Evolutionary conservation across 257 asterid species (phyloP).

Genomic region (Salvia rosmarinus): DNA sequence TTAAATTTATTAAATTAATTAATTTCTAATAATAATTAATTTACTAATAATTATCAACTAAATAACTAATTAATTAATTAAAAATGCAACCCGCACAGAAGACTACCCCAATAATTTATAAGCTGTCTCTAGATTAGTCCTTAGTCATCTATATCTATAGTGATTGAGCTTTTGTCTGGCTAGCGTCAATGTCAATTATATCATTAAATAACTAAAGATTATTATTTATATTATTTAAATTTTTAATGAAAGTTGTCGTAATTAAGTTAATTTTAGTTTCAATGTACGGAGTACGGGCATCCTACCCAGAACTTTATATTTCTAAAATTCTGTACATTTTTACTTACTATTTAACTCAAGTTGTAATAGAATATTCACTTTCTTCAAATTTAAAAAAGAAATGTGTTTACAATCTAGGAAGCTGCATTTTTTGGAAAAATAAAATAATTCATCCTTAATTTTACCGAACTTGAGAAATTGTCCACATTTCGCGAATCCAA

Average conservation of each 20-base stretch:
- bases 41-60: too few species aligned
- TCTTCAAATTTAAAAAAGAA: background rate
- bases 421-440: background rate
- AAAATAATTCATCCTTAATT: background rate
- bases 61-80: too few species aligned
- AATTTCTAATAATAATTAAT: too few species aligned
- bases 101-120: too few species aligned
- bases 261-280: background rate
- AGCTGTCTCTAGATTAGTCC: too few species aligned
- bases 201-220: too few species aligned
- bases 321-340: background rate
- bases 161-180: background rate
- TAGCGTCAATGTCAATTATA: too few species aligned
- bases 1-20: too few species aligned
- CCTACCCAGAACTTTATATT: background rate
- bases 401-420: background rate
- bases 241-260: background rate
- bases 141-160: too few species aligned
- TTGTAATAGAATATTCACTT: background rate
- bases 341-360: background rate
- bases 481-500: background rate
- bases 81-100: too few species aligned
- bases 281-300: too few species aligned
- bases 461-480: background rate
- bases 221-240: too few species aligned